Evolutionary conservation across 106 monocot genomes (phyloP).

Genomic region (Phalaenopsis aphrodite): DNA sequence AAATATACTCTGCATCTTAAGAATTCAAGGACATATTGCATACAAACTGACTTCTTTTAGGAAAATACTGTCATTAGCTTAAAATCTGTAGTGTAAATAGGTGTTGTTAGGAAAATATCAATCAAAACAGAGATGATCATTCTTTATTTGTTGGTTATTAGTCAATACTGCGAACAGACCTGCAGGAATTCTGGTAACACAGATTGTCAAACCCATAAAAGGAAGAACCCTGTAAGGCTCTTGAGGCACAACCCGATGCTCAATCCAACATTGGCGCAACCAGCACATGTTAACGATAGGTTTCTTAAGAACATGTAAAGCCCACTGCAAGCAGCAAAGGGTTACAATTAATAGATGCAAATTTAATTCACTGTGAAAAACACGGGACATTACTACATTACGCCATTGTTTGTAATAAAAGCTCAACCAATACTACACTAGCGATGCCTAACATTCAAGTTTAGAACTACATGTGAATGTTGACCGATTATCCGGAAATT

Average conservation of each 20-base stretch:
- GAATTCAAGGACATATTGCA: not conserved
- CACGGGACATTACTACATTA: not conserved
- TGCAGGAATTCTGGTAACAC: constrained; percentile 66
- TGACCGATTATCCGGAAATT: not conserved
- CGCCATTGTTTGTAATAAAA: not conserved
- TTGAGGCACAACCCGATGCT: constrained; percentile 89
- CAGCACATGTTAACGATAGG: constrained; percentile 69
- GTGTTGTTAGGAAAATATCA: constrained; percentile 2
- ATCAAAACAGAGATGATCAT: not conserved
- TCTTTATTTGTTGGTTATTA: not conserved
- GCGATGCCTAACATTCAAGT: not conserved
- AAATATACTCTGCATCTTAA: not conserved
- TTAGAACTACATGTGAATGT: not conserved
- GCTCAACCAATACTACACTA: not conserved
- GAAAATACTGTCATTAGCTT: not conserved
- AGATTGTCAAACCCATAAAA: constrained; percentile 81
- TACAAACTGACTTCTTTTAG: not conserved
- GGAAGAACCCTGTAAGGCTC: constrained; percentile 83
- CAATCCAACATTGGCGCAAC: constrained; percentile 84
- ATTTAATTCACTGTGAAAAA: not conserved
- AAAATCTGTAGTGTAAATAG: not conserved
- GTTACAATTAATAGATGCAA: constrained; percentile 3
- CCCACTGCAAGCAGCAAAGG: constrained; percentile 53
- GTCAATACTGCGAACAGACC: constrained; percentile 28
- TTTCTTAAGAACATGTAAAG: constrained; percentile 82